Evolutionary conservation across 2,329 filamentous ascomycete species (phyloP).

Genomic region (Calonectria leucothoes): DNA sequence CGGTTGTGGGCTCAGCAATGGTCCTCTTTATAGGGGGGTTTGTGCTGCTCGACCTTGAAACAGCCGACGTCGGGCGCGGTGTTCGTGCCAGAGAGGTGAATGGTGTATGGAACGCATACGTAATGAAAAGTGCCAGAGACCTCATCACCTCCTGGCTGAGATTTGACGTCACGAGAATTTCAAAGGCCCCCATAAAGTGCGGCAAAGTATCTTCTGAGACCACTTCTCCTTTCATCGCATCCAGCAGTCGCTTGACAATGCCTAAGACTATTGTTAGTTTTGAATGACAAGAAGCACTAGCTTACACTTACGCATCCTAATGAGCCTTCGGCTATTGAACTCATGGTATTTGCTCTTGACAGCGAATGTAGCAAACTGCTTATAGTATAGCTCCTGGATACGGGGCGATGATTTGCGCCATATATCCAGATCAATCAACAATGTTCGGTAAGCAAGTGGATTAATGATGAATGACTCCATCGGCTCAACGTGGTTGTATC

Average conservation of each 20-base stretch:
- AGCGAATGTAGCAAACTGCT: constrained; percentile 89
- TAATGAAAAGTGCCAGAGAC: constrained; percentile 90
- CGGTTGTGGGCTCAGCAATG: constrained; percentile 48
- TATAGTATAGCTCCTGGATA: constrained; percentile 91
- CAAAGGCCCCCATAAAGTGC: constrained; percentile 83
- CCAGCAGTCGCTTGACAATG: constrained; percentile 89
- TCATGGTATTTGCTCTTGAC: constrained; percentile 91
- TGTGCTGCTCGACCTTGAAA: constrained; percentile 56
- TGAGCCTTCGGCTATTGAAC: constrained; percentile 89
- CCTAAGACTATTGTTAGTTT: constrained; percentile 60
- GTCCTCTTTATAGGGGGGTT: constrained; percentile 52
- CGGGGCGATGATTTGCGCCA: constrained; percentile 84
- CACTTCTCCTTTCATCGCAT: constrained; percentile 88
- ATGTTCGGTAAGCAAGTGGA: constrained; percentile 89
- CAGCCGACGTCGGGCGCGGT: constrained; percentile 56
- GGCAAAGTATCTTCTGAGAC: constrained; percentile 78
- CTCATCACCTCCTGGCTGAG: constrained; percentile 87
- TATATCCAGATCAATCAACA: constrained; percentile 92
- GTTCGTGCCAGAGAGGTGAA: constrained; percentile 62
- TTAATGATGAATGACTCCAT: constrained; percentile 95
- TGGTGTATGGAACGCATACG: constrained; percentile 83
- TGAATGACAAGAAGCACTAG: not conserved
- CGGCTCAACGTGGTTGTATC: constrained; percentile 83
- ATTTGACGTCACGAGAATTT: constrained; percentile 81
- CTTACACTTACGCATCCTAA: constrained; percentile 82